Evolutionary conservation across 345 rosid species (phyloP).

Genomic region (Xanthoceras sorbifolium): DNA sequence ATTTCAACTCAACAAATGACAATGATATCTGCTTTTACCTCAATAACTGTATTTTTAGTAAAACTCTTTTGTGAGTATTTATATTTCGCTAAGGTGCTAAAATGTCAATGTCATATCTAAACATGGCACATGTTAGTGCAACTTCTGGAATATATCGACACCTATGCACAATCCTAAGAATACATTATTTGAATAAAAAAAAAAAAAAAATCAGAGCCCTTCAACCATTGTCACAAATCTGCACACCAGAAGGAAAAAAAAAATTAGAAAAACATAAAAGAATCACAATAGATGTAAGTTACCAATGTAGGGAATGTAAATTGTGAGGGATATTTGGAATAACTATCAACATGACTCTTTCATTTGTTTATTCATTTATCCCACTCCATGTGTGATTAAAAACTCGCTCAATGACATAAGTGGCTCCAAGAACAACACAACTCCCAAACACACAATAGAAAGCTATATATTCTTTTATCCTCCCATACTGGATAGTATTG

Average conservation of each 20-base stretch:
- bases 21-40: neutral
- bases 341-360: neutral
- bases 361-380: slow-evolving; percentile 8
- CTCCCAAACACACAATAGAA: neutral
- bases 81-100: neutral
- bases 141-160: neutral
- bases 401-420: neutral
- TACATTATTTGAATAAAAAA: neutral
- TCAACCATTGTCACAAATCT: neutral
- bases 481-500: neutral
- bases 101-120: neutral
- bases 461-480: neutral
- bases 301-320: neutral
- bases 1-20: neutral
- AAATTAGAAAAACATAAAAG: neutral
- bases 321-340: neutral
- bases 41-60: neutral
- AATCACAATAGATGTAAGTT: neutral
- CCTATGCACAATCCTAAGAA: neutral
- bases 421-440: neutral
- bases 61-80: neutral
- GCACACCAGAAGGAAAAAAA: neutral
- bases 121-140: neutral
- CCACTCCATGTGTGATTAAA: neutral
- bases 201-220: neutral